Conservation (phyloP, 2,329 filamentous ascomycete genomes). For the Colletotrichum tamarilloi region DNA sequence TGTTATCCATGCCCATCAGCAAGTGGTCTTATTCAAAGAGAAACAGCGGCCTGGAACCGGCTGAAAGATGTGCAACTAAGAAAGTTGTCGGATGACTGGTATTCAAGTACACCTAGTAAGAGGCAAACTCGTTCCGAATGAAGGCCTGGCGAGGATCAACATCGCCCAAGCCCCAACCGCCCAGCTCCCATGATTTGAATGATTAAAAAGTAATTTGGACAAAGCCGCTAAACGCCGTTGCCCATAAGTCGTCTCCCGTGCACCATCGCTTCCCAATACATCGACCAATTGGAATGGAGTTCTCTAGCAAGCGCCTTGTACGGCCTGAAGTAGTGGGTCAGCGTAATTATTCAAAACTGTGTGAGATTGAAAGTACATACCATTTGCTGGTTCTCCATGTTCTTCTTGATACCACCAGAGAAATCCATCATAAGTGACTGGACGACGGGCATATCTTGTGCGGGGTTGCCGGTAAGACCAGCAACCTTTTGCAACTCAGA, state of each 20-base stretch:
- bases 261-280: constrained; percentile 12
- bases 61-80: background rate
- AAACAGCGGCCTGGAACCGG: background rate
- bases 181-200: background rate
- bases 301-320: constrained; percentile 19
- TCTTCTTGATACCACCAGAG: constrained; percentile 33
- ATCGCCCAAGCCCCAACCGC: background rate
- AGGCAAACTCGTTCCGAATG: background rate
- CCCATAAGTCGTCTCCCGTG: background rate
- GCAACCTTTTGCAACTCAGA: constrained; percentile 30
- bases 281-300: background rate
- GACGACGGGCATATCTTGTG: constrained; percentile 16
- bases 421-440: constrained; percentile 33
- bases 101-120: constrained; percentile 1
- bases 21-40: background rate
- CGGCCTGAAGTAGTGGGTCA: background rate
- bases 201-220: background rate
- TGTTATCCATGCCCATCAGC: background rate
- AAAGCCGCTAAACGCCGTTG: constrained; percentile 14
- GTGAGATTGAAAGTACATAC: constrained; percentile 2
- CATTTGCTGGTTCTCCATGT: constrained; percentile 33
- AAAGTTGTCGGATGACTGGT: background rate
- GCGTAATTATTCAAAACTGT: rapidly evolving
- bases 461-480: constrained; percentile 29
- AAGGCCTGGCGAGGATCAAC: constrained; percentile 11